Evolutionary conservation across 305 asterid genomes (phyloP).

Genomic region (Solanum hybrid): DNA sequence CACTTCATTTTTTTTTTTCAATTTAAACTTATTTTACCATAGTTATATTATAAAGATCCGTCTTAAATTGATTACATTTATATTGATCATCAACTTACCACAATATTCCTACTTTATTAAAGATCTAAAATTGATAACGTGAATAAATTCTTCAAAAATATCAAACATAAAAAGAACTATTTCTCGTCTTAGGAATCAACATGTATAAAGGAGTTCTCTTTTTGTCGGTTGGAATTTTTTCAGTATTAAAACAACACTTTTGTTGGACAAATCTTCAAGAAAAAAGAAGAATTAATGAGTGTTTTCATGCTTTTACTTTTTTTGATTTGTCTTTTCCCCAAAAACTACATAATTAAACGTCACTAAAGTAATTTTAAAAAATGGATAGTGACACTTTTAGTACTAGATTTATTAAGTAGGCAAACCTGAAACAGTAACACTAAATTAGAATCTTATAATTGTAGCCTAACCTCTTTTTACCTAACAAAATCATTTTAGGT

Average conservation of each 20-base stretch:
- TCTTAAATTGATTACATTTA: background rate
- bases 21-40: background rate
- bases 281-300: background rate
- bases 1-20: background rate
- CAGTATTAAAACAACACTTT: background rate
- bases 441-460: background rate
- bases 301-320: background rate
- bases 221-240: background rate
- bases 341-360: background rate
- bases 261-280: background rate
- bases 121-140: background rate
- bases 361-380: background rate
- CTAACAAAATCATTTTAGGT: background rate
- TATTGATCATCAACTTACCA: background rate
- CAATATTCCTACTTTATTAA: background rate
- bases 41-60: background rate
- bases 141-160: background rate
- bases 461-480: background rate
- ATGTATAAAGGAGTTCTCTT: background rate
- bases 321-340: background rate
- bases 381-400: background rate
- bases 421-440: background rate
- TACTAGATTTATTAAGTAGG: background rate
- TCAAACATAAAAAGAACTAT: background rate
- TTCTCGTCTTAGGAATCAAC: constrained; percentile 5